phyloP scores from a whole-genome alignment of 2,329 filamentous ascomycete species.

The Verticillium albo-atrum region DNA sequence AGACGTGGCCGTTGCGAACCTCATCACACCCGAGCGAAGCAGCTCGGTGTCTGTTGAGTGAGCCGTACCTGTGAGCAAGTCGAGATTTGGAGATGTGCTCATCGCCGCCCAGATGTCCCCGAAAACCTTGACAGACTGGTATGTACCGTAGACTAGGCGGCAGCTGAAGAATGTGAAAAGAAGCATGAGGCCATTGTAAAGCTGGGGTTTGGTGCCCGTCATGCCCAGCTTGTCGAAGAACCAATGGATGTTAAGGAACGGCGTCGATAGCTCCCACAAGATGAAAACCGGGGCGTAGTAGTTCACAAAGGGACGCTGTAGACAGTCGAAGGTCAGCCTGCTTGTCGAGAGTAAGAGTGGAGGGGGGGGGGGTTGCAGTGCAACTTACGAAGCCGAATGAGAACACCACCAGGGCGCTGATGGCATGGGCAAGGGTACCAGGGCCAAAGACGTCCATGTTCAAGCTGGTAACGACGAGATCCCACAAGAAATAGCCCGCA shows the following conservation, averaged over 20 bases:
- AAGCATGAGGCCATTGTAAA: slow-evolving; percentile 72
- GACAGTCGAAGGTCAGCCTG: slow-evolving; percentile 4
- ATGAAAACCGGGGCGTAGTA: slow-evolving; percentile 79
- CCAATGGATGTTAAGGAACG: slow-evolving; percentile 87
- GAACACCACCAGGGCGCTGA: slow-evolving; percentile 70
- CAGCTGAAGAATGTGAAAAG: slow-evolving; percentile 72
- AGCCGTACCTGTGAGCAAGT: slow-evolving; percentile 9
- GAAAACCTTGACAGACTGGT: slow-evolving; percentile 65
- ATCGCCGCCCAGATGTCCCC: slow-evolving; percentile 62
- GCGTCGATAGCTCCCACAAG: slow-evolving; percentile 80
- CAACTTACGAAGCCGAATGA: slow-evolving; percentile 71
- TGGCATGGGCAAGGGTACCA: slow-evolving; percentile 74
- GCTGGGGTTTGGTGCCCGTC: slow-evolving; percentile 69
- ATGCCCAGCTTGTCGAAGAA: slow-evolving; percentile 83
- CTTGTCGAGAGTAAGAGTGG: slow-evolving; percentile 6
- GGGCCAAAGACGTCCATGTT: slow-evolving; percentile 69
- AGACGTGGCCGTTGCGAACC: slow-evolving; percentile 43
- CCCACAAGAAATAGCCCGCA: slow-evolving; percentile 81
- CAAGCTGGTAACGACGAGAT: slow-evolving; percentile 64
- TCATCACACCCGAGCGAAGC: slow-evolving; percentile 32
- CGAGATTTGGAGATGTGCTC: slow-evolving; percentile 31
- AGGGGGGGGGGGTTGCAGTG: slow-evolving; percentile 1
- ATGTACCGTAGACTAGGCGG: slow-evolving; percentile 74
- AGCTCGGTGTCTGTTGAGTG: slow-evolving; percentile 22
- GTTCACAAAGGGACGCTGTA: slow-evolving; percentile 75